Base-by-base conservation (phyloP, 2,329 filamentous ascomycete genomes). In the Diaporthe aspalathi region DNA sequence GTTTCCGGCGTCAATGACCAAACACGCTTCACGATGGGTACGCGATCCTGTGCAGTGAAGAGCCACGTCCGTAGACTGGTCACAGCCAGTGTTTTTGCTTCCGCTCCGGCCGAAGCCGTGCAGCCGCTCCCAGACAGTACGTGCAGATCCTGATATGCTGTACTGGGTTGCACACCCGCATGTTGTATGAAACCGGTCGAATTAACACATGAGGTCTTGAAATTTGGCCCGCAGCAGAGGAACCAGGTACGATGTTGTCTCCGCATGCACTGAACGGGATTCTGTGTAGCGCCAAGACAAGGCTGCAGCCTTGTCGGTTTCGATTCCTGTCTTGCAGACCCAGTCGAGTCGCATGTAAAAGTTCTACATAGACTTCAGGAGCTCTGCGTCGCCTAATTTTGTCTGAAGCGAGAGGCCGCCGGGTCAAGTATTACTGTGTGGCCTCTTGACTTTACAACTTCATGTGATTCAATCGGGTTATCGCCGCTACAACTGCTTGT, bases 1-100 rank as follows among this genome's bases (percentile, higher is more conserved):
- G 60, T 38, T 65, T 65, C 60, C 60, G 24, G 60, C 47, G 45
- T 65, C 60, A 50, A 65, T 65, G 60, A 50, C 60, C 60, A 65
- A 65, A 65, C 60, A 50, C 60, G 45, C 60, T 65, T 65, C 60
- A 65, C 12, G 60, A 50, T 50, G 29, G 17, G 45, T 50, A 17
- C n/a, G 9, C 27, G n/a, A 50, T 38, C n/a, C 17, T 38, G 8
- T 7, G 29, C 12, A 14, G 12, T 49, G 22, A 50, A 43, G 9
- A 38, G 29, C 29, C 27, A n/a, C 38, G 20, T 35, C 29, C 29
- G 29, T 7, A 20, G 45, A n/a, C 5, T 14, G n/a, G 24, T 27
- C 16, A 22, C 43, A 38, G 22, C 29, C 9, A 6, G 6, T 24
- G n/a, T 12, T 56, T n/a, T n/a, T 27, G 17, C 45, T 20, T 50